Evolutionary conservation across 345 rosid genomes (phyloP).

Genomic region (Camelina sativa): DNA sequence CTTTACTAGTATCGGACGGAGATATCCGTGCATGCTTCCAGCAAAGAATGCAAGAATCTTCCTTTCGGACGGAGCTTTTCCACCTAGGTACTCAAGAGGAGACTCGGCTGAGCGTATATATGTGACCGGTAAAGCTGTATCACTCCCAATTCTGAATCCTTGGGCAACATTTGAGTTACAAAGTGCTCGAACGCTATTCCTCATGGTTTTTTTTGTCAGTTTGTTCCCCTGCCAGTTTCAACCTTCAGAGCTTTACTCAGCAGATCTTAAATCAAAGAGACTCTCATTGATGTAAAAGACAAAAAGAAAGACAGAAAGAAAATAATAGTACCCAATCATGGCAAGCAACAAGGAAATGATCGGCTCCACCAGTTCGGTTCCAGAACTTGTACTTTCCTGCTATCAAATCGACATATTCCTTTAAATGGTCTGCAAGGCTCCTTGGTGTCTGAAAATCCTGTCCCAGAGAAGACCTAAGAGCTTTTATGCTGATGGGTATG

Average conservation of each 20-base stretch:
- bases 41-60: conserved; percentile 83
- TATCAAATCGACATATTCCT: conserved; percentile 61
- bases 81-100: conserved; percentile 69
- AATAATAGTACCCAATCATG: conserved; percentile 84
- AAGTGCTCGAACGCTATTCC: conserved; percentile 67
- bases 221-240: conserved; percentile 59
- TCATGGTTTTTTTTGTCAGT: conserved; percentile 58
- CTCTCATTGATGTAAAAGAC: not conserved
- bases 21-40: conserved; percentile 86
- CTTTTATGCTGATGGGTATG: conserved; percentile 69
- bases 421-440: conserved; percentile 56
- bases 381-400: conserved; percentile 70
- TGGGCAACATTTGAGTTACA: conserved; percentile 78
- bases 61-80: conserved; percentile 67
- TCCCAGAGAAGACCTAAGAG: conserved; percentile 58
- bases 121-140: conserved; percentile 75
- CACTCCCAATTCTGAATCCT: conserved; percentile 75
- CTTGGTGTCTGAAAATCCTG: conserved; percentile 42
- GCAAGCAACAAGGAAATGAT: conserved; percentile 92
- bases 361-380: conserved; percentile 85
- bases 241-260: too few relatives aligned
- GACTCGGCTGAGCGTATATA: conserved; percentile 63
- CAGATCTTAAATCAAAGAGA: not conserved
- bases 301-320: conserved; percentile 1
- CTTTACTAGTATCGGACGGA: conserved; percentile 64